Evolutionary conservation across 768 basidiomycete genomes (phyloP).

Genomic region (Infundibulicybe gibba): DNA sequence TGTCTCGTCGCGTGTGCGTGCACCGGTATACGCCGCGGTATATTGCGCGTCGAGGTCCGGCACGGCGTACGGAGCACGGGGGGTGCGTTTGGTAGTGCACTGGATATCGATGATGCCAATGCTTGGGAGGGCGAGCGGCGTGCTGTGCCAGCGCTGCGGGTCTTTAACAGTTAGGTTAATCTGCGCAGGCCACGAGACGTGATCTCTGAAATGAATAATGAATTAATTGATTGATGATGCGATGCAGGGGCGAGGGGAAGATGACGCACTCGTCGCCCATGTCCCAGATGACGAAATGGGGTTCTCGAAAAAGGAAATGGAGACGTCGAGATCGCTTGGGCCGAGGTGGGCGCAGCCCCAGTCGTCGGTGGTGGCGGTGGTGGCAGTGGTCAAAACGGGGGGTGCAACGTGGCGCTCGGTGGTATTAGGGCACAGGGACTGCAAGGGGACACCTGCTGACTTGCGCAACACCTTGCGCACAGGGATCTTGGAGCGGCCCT

Average conservation of each 20-base stretch:
- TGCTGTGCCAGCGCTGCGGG: conserved; percentile 18
- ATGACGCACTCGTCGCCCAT: conserved; percentile 25
- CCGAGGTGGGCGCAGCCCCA: conserved; percentile 21
- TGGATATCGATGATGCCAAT: conserved; percentile 26
- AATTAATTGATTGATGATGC: neutral
- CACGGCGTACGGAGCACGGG: conserved; percentile 9
- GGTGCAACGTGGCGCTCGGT: neutral
- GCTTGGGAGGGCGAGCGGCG: conserved; percentile 28
- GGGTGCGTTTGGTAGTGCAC: conserved; percentile 20
- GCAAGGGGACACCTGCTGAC: neutral
- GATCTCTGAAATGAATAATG: conserved; percentile 29
- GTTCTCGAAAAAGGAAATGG: conserved; percentile 22
- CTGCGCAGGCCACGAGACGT: conserved; percentile 53
- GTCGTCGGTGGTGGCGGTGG: conserved; percentile 13
- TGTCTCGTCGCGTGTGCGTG: conserved; percentile 11
- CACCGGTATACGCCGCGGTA: conserved; percentile 9
- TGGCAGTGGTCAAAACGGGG: neutral
- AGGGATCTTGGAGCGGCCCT: too few species aligned
- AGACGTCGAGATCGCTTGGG: conserved; percentile 21
- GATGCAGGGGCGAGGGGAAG: neutral
- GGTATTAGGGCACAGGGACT: neutral
- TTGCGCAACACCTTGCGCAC: too few species aligned
- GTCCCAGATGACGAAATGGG: conserved; percentile 34
- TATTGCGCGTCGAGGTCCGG: conserved; percentile 9
- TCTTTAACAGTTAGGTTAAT: conserved; percentile 34